These are phyloP conservation scores for Udeniomyces megalosporus DNA, from an alignment of 768 basidiomycete species.

Conservation along the genomic window DNA sequence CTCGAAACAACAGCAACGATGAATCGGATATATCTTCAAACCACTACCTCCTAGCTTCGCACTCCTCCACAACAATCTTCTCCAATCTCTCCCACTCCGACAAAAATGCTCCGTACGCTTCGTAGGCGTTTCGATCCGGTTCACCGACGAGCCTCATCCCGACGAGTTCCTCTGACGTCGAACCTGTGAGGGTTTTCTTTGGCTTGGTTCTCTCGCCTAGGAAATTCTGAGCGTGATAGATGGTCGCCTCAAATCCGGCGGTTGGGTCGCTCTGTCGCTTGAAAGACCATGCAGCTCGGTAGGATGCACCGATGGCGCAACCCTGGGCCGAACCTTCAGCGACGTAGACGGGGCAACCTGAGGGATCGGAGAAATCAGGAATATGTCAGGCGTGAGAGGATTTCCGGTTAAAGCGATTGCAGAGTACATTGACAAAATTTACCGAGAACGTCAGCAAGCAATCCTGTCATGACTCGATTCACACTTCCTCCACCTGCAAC, in stretches of 20 bases:
- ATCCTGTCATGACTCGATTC: slow-evolving; percentile 1
- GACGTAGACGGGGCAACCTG: slow-evolving; percentile 5
- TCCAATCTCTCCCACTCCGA: slow-evolving; percentile 8
- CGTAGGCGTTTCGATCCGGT: background rate
- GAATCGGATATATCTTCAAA: too few species aligned
- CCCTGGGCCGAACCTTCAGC: slow-evolving; percentile 8
- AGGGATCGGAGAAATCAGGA: background rate
- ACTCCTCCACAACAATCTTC: background rate
- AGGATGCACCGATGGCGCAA: slow-evolving; percentile 9
- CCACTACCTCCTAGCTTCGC: background rate
- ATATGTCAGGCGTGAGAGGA: too few species aligned
- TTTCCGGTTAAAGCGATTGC: too few species aligned
- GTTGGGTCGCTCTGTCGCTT: background rate
- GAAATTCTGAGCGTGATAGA: background rate
- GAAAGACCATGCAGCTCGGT: background rate
- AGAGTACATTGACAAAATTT: background rate
- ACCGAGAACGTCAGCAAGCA: slow-evolving; percentile 4
- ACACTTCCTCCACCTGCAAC: slow-evolving; percentile 12
- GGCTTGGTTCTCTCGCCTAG: background rate
- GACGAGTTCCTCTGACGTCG: background rate
- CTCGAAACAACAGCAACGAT: too few species aligned
- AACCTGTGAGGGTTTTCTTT: background rate
- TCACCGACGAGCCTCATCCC: slow-evolving; percentile 5
- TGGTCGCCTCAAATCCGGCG: background rate
- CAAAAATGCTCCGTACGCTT: slow-evolving; percentile 2